phyloP scores from a whole-genome alignment of 495 filamentous ascomycete genomes.

The Trichoderma reesei region DNA sequence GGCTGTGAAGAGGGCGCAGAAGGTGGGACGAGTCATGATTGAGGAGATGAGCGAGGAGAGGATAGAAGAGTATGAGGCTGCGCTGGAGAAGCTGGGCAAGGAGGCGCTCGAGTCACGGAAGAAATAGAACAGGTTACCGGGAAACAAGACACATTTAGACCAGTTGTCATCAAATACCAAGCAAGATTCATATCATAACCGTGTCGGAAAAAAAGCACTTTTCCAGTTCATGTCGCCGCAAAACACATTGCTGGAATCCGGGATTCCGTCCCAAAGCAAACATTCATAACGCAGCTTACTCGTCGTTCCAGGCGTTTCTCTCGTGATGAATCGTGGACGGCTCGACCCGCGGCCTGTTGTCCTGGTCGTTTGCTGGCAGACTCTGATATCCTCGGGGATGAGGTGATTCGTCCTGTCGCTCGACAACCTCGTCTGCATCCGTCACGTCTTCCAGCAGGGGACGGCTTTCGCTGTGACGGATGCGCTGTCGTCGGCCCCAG shows the following conservation, averaged over 20 bases:
- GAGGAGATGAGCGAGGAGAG: conserved; percentile 36
- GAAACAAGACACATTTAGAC: neutral
- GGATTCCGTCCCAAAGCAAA: neutral
- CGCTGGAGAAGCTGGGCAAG: conserved; percentile 41
- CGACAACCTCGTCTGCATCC: conserved; percentile 7
- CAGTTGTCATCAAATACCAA: neutral
- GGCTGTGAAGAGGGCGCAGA: conserved; percentile 10
- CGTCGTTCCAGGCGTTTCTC: conserved; percentile 5
- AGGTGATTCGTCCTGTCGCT: neutral
- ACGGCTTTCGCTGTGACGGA: neutral
- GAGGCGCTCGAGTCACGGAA: conserved; percentile 28
- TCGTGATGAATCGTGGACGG: conserved; percentile 7
- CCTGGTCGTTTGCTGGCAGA: neutral
- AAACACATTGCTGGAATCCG: neutral
- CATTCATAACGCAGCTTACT: neutral
- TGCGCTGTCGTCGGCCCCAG: neutral
- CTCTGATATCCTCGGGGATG: neutral
- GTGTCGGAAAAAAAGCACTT: neutral
- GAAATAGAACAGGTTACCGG: neutral
- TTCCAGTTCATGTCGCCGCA: neutral
- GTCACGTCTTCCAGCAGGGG: neutral
- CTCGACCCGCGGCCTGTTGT: conserved; percentile 3
- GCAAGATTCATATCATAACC: neutral
- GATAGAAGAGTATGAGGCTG: conserved; percentile 49
- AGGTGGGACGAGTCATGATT: conserved; percentile 23